Evolutionary conservation across 371 early-diverging fungal genomes (phyloP).

Genomic region (Nosema muscidifuracis): DNA sequence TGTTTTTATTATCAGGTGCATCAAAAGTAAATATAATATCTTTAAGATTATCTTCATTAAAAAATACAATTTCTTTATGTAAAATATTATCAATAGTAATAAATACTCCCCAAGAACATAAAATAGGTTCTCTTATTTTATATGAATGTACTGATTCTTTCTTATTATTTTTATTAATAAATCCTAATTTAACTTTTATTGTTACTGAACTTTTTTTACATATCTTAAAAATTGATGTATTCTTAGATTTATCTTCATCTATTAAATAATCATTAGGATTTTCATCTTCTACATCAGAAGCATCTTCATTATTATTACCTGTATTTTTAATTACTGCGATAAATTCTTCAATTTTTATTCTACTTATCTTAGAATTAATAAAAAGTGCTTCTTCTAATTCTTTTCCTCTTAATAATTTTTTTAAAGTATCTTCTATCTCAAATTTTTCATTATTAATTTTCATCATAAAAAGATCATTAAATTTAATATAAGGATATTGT

Average conservation of each 20-base stretch:
- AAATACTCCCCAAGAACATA: constrained; percentile 25
- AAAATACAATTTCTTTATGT: constrained; percentile 13
- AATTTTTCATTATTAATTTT: constrained; percentile 28
- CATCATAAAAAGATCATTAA: constrained; percentile 43
- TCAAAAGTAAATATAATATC: constrained; percentile 24
- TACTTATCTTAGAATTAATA: background rate
- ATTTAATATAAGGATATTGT: constrained; percentile 54
- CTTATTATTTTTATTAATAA: background rate
- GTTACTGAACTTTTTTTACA: constrained; percentile 12
- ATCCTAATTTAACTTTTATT: background rate
- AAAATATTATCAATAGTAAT: constrained; percentile 24
- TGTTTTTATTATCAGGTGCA: background rate
- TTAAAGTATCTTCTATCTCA: constrained; percentile 16
- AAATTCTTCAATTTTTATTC: constrained; percentile 28
- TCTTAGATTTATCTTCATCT: constrained; percentile 2
- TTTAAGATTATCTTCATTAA: constrained; percentile 8
- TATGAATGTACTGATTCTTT: constrained; percentile 24
- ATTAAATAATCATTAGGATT: background rate
- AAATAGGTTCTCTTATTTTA: background rate
- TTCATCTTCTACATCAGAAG: constrained; percentile 13
- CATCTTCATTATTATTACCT: constrained; percentile 4
- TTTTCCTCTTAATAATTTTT: constrained; percentile 4
- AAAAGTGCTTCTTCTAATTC: background rate
- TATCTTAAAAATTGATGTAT: constrained; percentile 1
- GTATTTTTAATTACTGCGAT: constrained; percentile 22